Base-by-base conservation (phyloP, 257 asterid genomes). In the Jacaranda mimosifolia region DNA sequence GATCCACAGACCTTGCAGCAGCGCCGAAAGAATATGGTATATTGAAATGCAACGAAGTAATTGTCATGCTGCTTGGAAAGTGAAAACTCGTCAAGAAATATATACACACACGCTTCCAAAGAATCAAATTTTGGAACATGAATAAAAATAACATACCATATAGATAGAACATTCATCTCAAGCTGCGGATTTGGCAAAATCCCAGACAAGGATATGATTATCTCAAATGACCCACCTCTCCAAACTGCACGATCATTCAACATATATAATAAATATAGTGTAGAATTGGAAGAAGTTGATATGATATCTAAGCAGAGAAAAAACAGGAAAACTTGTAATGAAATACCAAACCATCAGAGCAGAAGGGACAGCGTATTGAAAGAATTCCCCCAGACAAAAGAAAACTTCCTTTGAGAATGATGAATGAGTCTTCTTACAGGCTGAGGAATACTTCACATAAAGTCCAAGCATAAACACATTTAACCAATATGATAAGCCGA, bases 1-100 rank as follows among this genome's bases (percentile, higher is more conserved):
- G 35, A 58, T 60, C 32, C 12, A 32, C 82, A 67, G 53, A 88
- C 89, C 90, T 88, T 70, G 86, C 89, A 14, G 89, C 91, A 53
- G 79, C 84, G 46, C 85, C 89, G 6, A 86, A 76, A 57, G 85
- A 80, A 73, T 59, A 80, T 12, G 91, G 88, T 77, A 86, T 43
- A 14, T 68, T 85, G 74, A 79, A 88, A 83, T 84, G 89, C 80
- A 84, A 58, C 17, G 91, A 60, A 10, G 88, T 79, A 9, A 81
- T 72, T 12, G 88, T 84, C 65, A 86, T 69, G 88, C 91, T 88
- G 87, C 11, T 62, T 17, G 14, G 2, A 46, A 68, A 55, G 32
- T 11, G 19, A 38, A 15, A n/a, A 26, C 36, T 53, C 5, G 35
- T 10, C 52, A 38, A 58, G 9, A 36, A 12, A 21, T 10, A 69